A percentile compares a stretch with the other conserved stretches of the same genome.
These are phyloP conservation scores for Globisporangium irregulare DNA, from an alignment of 352 stramenopile genomes.

Conservation along the genomic window DNA sequence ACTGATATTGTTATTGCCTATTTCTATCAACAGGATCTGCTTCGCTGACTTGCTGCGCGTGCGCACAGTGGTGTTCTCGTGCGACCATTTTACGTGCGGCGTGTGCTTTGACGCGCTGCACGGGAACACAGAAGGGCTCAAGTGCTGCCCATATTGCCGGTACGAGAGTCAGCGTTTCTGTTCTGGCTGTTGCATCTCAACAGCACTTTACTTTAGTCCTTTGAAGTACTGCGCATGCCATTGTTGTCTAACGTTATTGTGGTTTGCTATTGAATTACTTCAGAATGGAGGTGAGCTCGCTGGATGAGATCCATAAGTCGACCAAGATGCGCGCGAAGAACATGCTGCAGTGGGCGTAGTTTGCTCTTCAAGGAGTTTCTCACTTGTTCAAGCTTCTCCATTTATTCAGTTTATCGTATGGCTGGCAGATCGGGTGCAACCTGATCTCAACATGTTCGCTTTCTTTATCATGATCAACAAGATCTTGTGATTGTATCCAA, in stretches of 20 bases:
- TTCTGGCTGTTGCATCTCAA: background rate
- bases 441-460: background rate
- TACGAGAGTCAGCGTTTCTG: constrained; percentile 9
- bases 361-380: background rate
- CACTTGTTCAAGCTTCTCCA: background rate
- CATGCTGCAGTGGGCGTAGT: constrained; percentile 21
- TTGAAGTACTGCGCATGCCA: too few species aligned
- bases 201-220: background rate
- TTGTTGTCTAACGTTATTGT: too few species aligned
- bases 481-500: background rate
- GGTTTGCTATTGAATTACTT: background rate
- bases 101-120: constrained; percentile 57
- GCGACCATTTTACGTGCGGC: constrained; percentile 61
- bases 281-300: constrained; percentile 27
- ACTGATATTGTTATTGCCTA: background rate
- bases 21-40: constrained; percentile 43
- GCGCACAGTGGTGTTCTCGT: constrained; percentile 53
- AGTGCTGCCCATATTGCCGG: constrained; percentile 70
- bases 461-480: background rate
- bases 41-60: constrained; percentile 61
- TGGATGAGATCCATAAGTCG: constrained; percentile 48
- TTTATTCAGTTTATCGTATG: background rate
- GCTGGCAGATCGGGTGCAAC: background rate
- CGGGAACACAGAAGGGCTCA: constrained; percentile 42
- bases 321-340: constrained; percentile 41